These are phyloP conservation scores for Elongisporangium undulatum DNA, from an alignment of 352 stramenopile species.

Conservation along the genomic window DNA sequence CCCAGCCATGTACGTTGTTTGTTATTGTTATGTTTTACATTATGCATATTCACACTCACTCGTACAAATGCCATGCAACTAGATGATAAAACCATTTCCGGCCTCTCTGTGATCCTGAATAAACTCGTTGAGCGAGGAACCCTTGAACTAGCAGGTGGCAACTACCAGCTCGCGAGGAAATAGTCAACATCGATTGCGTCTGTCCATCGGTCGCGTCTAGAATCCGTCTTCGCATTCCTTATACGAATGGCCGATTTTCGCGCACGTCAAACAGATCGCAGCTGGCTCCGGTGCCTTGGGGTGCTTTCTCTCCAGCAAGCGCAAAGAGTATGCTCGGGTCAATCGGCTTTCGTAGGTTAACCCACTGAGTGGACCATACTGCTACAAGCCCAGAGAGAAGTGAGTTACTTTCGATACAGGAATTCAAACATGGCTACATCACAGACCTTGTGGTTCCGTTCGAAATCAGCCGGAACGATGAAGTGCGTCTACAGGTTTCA, in stretches of 20 bases:
- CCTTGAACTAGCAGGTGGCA: conserved; percentile 56
- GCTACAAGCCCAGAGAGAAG: conserved; percentile 4
- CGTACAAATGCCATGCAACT: conserved; percentile 8
- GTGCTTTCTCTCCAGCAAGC: conserved; percentile 30
- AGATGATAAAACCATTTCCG: conserved; percentile 84
- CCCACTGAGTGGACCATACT: conserved; percentile 63
- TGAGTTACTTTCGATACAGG: neutral
- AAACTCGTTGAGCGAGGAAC: conserved; percentile 70
- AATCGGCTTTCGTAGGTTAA: conserved; percentile 54
- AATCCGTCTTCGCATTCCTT: conserved; percentile 22
- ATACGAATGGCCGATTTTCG: conserved; percentile 34
- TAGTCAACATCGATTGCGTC: conserved; percentile 8
- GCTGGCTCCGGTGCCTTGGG: conserved; percentile 10
- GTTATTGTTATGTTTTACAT: neutral
- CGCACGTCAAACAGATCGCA: conserved; percentile 57
- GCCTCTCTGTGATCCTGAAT: conserved; percentile 56
- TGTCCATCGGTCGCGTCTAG: neutral
- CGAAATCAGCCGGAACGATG: conserved; percentile 37
- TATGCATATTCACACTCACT: conserved; percentile 1
- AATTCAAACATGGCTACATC: neutral
- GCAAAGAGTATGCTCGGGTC: conserved; percentile 50
- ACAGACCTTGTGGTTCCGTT: conserved; percentile 36
- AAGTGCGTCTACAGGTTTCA: conserved; percentile 33
- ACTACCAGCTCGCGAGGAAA: conserved; percentile 61
- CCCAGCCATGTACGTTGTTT: conserved; percentile 58